A percentile compares a stretch with the other conserved stretches of the same genome.
Conservation (phyloP, 2,329 filamentous ascomycete species). For the Ophiosphaerella korrae region DNA sequence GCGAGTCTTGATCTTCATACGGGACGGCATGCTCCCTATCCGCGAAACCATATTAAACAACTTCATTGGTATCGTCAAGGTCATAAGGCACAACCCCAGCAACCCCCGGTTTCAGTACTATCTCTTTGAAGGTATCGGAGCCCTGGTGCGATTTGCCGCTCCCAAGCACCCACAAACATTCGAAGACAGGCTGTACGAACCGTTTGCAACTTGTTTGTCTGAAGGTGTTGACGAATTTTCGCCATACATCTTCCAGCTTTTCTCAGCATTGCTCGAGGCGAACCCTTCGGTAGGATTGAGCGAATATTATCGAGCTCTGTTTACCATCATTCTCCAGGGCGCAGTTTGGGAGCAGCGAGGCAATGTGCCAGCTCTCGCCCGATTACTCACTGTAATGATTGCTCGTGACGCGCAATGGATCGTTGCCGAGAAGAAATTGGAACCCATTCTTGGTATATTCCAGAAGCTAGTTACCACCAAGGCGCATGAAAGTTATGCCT, state of each 20-base stretch:
- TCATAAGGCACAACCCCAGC: slow-evolving; percentile 93
- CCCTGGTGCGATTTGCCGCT: slow-evolving; percentile 78
- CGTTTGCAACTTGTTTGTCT: slow-evolving; percentile 79
- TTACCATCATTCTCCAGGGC: slow-evolving; percentile 79
- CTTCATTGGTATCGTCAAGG: slow-evolving; percentile 84
- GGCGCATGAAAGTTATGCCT: slow-evolving; percentile 82
- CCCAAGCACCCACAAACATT: slow-evolving; percentile 72
- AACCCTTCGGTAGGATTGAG: slow-evolving; percentile 81
- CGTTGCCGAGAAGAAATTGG: slow-evolving; percentile 77
- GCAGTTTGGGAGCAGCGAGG: slow-evolving; percentile 88
- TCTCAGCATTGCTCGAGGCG: slow-evolving; percentile 86
- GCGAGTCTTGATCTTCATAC: slow-evolving; percentile 93
- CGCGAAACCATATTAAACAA: slow-evolving; percentile 80
- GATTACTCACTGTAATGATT: slow-evolving; percentile 83
- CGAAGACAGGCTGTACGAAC: slow-evolving; percentile 79
- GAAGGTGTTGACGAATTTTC: slow-evolving; percentile 92
- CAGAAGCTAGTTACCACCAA: slow-evolving; percentile 84
- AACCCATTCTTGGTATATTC: slow-evolving; percentile 92
- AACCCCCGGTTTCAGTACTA: slow-evolving; percentile 99
- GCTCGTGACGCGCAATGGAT: slow-evolving; percentile 76
- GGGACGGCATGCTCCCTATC: slow-evolving; percentile 75
- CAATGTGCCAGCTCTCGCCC: slow-evolving; percentile 88
- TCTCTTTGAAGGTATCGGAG: slow-evolving; percentile 92
- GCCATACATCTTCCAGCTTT: slow-evolving; percentile 94
- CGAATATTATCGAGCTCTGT: slow-evolving; percentile 77